Conservation (phyloP, 768 basidiomycete genomes). For the Lactarius trivialis region DNA sequence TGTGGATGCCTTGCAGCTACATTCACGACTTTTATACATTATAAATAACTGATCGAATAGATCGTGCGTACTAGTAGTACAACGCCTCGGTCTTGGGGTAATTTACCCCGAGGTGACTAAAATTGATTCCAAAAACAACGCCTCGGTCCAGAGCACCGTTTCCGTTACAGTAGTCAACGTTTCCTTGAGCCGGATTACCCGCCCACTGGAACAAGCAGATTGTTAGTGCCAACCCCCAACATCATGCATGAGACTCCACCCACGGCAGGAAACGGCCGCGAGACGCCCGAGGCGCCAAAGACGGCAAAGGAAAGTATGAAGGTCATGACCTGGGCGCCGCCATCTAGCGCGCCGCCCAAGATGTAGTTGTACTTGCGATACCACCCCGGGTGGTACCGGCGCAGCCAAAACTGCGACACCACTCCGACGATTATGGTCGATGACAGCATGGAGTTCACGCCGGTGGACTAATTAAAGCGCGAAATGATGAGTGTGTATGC, state of each 20-base stretch:
- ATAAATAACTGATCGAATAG: background rate
- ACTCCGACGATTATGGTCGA: conserved; percentile 46
- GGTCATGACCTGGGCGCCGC: conserved; percentile 59
- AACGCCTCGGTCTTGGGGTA: too few species aligned
- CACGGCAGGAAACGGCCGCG: conserved; percentile 42
- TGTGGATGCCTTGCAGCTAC: background rate
- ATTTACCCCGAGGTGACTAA: too few species aligned
- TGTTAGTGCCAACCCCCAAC: background rate
- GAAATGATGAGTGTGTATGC: conserved; percentile 15
- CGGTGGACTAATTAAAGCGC: conserved; percentile 33
- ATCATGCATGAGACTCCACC: background rate
- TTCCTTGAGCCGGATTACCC: conserved; percentile 46
- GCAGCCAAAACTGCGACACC: conserved; percentile 42
- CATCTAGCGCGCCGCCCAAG: conserved; percentile 58
- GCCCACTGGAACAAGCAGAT: conserved; percentile 34
- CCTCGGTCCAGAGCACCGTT: conserved; percentile 44
- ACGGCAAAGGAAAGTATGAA: conserved; percentile 60
- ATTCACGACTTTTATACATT: background rate
- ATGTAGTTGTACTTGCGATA: conserved; percentile 64
- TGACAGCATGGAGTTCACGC: conserved; percentile 47
- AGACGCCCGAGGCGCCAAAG: conserved; percentile 49
- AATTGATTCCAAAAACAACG: too few species aligned
- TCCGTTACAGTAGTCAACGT: conserved; percentile 55
- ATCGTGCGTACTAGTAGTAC: background rate
- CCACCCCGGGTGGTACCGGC: conserved; percentile 37